These are phyloP conservation scores for Quercus gilva DNA, from an alignment of 306 rosid species.

Conservation along the genomic window DNA sequence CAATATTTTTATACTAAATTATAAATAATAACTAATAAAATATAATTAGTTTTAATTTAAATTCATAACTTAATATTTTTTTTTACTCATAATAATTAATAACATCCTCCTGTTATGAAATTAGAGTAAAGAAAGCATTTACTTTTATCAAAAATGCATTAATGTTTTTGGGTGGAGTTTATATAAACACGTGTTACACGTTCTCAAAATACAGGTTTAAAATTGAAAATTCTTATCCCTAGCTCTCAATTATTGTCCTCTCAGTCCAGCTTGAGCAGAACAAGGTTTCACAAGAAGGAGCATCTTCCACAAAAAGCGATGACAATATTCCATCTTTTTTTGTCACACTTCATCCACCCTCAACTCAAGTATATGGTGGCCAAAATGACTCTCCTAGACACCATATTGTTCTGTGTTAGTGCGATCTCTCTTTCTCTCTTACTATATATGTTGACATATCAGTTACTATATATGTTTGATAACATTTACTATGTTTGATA, in stretches of 20 bases:
- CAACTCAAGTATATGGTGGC: constrained; percentile 46
- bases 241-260: too few species aligned
- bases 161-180: too few species aligned
- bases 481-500: neutral
- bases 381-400: constrained; percentile 55
- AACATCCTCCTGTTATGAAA: fast-evolving
- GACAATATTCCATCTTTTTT: constrained; percentile 26
- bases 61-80: fast-evolving
- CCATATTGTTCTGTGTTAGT: constrained; percentile 52
- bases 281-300: neutral
- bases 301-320: too few species aligned
- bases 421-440: neutral
- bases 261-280: too few species aligned
- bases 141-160: too few species aligned
- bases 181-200: too few species aligned
- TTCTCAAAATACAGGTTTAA: too few species aligned
- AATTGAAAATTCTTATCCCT: too few species aligned
- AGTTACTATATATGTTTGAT: too few species aligned
- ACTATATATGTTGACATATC: neutral
- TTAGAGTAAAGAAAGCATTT: fast-evolving
- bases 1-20: too few species aligned
- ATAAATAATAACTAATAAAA: fast-evolving
- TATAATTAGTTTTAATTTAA: too few species aligned
- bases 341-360: constrained; percentile 47
- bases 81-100: too few species aligned